These are phyloP conservation scores for Eucalyptus tenuipes DNA, from an alignment of 345 rosid genomes.

Conservation along the genomic window DNA sequence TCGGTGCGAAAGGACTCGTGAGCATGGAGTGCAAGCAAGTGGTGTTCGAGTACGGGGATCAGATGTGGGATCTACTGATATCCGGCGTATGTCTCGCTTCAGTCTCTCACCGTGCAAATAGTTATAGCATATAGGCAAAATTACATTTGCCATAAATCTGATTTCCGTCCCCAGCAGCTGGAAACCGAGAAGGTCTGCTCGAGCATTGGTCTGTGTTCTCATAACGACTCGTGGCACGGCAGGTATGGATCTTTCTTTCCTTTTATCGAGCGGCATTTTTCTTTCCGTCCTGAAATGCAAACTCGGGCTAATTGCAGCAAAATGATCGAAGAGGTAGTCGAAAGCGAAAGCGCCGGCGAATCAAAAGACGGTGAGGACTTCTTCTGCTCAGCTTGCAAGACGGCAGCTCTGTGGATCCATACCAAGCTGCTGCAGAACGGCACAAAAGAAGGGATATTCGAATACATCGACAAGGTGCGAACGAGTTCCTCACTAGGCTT, in stretches of 20 bases:
- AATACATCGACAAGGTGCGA: conserved; percentile 27
- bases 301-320: conserved; percentile 1
- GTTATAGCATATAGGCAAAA: neutral
- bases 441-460: conserved; percentile 27
- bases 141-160: neutral
- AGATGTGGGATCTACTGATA: conserved; percentile 27
- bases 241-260: neutral
- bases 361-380: conserved; percentile 1
- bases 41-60: conserved; percentile 17
- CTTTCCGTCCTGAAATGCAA: neutral
- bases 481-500: neutral
- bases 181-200: neutral
- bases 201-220: neutral
- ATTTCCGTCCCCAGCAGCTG: neutral
- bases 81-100: conserved; percentile 19
- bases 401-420: conserved; percentile 39
- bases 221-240: neutral
- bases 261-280: neutral
- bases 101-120: neutral
- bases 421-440: conserved; percentile 31
- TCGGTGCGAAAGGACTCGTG: conserved; percentile 32
- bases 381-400: conserved; percentile 38
- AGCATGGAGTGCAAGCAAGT: conserved; percentile 32
- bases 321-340: conserved; percentile 9
- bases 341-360: neutral